A percentile compares a stretch with the other conserved stretches of the same genome.
phyloP scores from a whole-genome alignment of 768 basidiomycete genomes.

The Russula sp. region DNA sequence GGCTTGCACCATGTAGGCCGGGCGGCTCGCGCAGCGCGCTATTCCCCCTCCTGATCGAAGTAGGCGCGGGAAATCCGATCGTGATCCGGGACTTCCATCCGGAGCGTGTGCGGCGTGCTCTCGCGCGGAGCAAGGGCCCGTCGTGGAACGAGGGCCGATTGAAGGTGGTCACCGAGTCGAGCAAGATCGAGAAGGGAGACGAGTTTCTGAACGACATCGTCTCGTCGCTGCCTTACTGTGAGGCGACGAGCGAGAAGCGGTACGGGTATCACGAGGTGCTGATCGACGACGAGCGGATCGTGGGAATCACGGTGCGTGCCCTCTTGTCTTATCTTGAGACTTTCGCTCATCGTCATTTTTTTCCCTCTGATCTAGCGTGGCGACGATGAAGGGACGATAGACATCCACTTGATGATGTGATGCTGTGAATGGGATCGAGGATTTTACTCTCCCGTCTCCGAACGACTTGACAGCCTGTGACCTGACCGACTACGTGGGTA shows the following conservation, averaged over 20 bases:
- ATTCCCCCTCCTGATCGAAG: constrained; percentile 16
- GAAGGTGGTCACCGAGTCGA: constrained; percentile 18
- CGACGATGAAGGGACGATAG: too few species aligned
- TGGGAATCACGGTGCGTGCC: constrained; percentile 17
- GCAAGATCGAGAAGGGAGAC: constrained; percentile 12
- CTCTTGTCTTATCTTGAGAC: not conserved
- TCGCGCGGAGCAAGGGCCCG: not conserved
- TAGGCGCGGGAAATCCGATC: constrained; percentile 13
- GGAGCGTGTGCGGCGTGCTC: constrained; percentile 15
- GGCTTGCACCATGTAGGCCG: constrained; percentile 15
- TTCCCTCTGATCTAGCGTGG: not conserved
- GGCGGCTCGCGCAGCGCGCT: constrained; percentile 17
- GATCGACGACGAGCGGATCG: constrained; percentile 18
- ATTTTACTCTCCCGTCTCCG: too few species aligned
- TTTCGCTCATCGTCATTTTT: not conserved
- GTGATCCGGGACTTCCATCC: constrained; percentile 21
- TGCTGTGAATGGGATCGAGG: too few species aligned
- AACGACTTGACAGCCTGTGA: too few species aligned
- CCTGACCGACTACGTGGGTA: too few species aligned
- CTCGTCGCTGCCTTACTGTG: constrained; percentile 17
- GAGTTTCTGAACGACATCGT: constrained; percentile 20
- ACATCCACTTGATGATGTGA: too few species aligned
- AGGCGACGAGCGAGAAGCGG: constrained; percentile 20
- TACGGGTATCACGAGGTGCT: constrained; percentile 20
- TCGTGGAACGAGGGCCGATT: not conserved